Percentiles rank a stretch among this genome's conserved stretches.
phyloP scores from a whole-genome alignment of 495 filamentous ascomycete genomes.

The Sphaerosporella brunnea region DNA sequence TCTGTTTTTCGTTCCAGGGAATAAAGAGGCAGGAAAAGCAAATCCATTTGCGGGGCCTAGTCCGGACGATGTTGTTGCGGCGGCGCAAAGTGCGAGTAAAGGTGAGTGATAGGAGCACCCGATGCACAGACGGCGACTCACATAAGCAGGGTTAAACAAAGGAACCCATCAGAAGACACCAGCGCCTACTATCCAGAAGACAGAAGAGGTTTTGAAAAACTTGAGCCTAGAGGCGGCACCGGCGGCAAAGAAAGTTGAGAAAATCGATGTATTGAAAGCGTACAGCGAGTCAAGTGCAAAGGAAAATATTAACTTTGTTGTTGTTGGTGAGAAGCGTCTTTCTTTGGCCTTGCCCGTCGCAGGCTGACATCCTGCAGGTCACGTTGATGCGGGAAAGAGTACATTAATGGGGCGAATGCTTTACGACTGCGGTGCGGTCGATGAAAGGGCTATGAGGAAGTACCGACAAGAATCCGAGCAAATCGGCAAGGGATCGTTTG shows the following conservation, averaged over 20 bases:
- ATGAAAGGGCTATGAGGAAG: slow-evolving; percentile 71
- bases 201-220: neutral
- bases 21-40: slow-evolving; percentile 7
- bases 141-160: slow-evolving; percentile 1
- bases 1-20: slow-evolving; percentile 20
- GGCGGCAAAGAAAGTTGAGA: slow-evolving; percentile 29
- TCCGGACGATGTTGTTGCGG: slow-evolving; percentile 76
- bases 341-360: neutral
- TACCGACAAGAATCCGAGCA: slow-evolving; percentile 75
- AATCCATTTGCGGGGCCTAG: slow-evolving; percentile 70
- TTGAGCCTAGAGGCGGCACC: neutral
- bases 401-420: slow-evolving; percentile 93
- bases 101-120: slow-evolving; percentile 32
- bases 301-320: slow-evolving; percentile 79
- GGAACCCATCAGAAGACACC: neutral
- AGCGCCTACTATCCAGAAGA: neutral
- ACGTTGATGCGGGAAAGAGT: slow-evolving; percentile 95
- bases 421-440: slow-evolving; percentile 70
- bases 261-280: slow-evolving; percentile 67
- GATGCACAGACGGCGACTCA: neutral
- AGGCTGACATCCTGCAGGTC: slow-evolving; percentile 38
- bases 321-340: slow-evolving; percentile 41
- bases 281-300: slow-evolving; percentile 60
- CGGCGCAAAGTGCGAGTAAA: slow-evolving; percentile 67
- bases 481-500: slow-evolving; percentile 89